phyloP scores from a whole-genome alignment of 768 basidiomycete genomes.

The Cystofilobasidium capitatum region DNA sequence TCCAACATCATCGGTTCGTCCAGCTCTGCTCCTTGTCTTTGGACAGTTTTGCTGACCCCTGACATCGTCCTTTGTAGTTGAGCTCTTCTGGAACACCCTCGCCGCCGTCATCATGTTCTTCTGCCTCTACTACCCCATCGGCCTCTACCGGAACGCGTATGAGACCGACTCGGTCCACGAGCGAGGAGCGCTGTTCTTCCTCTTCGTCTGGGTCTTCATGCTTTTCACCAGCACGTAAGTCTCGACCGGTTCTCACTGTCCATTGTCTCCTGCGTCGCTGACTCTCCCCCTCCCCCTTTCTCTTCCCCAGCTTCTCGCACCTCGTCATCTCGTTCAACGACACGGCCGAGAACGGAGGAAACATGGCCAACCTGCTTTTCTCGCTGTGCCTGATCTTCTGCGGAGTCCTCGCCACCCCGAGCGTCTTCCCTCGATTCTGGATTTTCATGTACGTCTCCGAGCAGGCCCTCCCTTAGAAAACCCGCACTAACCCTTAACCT shows the following conservation, averaged over 20 bases:
- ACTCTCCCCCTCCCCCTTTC: constrained; percentile 22
- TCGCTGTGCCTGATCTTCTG: constrained; percentile 44
- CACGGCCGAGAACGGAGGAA: constrained; percentile 41
- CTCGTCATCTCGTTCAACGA: constrained; percentile 41
- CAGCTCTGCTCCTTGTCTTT: too few relatives aligned
- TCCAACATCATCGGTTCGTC: constrained; percentile 34
- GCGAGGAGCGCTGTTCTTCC: constrained; percentile 44
- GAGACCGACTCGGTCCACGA: constrained; percentile 38
- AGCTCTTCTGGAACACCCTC: constrained; percentile 30
- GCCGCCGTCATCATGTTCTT: constrained; percentile 37
- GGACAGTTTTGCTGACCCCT: too few relatives aligned
- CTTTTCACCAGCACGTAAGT: constrained; percentile 39
- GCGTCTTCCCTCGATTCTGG: constrained; percentile 38
- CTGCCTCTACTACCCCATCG: constrained; percentile 41
- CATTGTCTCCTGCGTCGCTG: background rate
- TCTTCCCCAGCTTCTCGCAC: constrained; percentile 38
- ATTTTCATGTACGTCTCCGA: constrained; percentile 34
- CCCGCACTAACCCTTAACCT: constrained; percentile 38
- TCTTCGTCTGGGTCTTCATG: constrained; percentile 42
- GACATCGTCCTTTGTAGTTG: constrained; percentile 35
- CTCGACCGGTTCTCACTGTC: too few relatives aligned
- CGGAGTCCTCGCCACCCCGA: constrained; percentile 37
- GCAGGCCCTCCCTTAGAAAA: background rate
- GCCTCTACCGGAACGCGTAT: constrained; percentile 43
- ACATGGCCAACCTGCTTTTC: constrained; percentile 43